Base-by-base conservation (phyloP, 495 filamentous ascomycete genomes). In the Sordaria brevicollis region DNA sequence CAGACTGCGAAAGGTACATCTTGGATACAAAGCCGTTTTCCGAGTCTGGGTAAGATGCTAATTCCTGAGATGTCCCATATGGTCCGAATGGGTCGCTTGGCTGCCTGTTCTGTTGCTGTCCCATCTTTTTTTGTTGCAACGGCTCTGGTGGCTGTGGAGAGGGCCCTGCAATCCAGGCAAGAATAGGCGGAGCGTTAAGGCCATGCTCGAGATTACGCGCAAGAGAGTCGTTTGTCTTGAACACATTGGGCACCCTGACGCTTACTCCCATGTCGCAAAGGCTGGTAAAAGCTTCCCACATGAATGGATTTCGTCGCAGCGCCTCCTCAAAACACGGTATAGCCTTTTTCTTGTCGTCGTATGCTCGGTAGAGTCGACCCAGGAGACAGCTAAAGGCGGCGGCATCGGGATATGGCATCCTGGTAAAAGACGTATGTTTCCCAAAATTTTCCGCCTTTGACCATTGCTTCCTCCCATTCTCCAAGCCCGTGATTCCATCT, bases 211-310 rank as follows among this genome's bases (percentile, higher is more conserved):
- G 78, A 25, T 75, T 77, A 34, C 82, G 82, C 65, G 82, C 72
- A 66, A 85, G 75, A 10, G 70, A 70, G 49, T 84, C 82, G 62
- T 73, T 93, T 72, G 92, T 83, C 76, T 90, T 92, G 80, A 94
- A 99, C 70, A 98, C 91, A 75, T 94, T 97, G 21, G 88, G 82
- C 43, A 93, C 88, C 57, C 90, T 86, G 35, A 97, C 83, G 72
- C 87, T 87, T 41, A 90, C 88, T 8, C 92, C 93, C 93, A 85
- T 80, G 70, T 80, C 79, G 66, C 79, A 85, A 4, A 99, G 81
- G n/a, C 86, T 89, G 21, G 89, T 84, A 78, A 97, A 97, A 0
- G 96, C 96, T 83, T 99, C 95, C 95, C 96, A 98, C 88, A 96
- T 94, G 80, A 98, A 96, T 0, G 95, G 94, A 76, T 97, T 98